A percentile compares a stretch with the other conserved stretches of the same genome.
phyloP scores from a whole-genome alignment of 345 rosid species.

The Camelina hispida region DNA sequence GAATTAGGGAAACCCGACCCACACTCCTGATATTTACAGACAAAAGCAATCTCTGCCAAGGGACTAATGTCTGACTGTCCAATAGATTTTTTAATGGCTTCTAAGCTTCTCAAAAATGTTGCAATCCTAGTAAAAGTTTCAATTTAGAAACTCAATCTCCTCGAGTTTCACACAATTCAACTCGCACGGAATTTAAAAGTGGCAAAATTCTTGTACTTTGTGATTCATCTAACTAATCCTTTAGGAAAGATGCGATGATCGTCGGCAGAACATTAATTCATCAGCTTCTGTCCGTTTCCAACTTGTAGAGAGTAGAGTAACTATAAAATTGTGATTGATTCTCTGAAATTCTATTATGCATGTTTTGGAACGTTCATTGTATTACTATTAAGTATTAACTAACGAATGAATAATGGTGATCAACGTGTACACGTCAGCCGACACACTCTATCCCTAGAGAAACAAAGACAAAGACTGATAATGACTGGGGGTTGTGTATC shows the following conservation, averaged over 20 bases:
- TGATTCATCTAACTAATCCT: neutral
- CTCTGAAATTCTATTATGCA: neutral
- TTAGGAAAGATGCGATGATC: neutral
- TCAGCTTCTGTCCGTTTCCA: neutral
- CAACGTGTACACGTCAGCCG: neutral
- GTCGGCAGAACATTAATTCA: conserved; percentile 7
- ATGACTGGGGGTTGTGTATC: neutral
- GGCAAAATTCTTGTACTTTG: neutral
- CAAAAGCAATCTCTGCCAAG: neutral
- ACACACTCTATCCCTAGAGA: conserved; percentile 3
- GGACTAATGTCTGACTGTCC: neutral
- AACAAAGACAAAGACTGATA: conserved; percentile 24
- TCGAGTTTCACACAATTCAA: neutral
- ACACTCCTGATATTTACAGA: neutral
- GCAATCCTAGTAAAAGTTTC: neutral
- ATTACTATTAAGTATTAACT: no score
- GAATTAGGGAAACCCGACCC: neutral
- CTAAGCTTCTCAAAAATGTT: neutral
- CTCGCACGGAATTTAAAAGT: neutral
- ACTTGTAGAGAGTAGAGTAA: neutral
- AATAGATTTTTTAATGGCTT: neutral
- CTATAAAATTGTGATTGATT: neutral
- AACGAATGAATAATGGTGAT: neutral
- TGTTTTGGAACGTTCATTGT: neutral
- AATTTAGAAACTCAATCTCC: neutral